Conservation (phyloP, 495 filamentous ascomycete species). For the Niebla homalea region DNA sequence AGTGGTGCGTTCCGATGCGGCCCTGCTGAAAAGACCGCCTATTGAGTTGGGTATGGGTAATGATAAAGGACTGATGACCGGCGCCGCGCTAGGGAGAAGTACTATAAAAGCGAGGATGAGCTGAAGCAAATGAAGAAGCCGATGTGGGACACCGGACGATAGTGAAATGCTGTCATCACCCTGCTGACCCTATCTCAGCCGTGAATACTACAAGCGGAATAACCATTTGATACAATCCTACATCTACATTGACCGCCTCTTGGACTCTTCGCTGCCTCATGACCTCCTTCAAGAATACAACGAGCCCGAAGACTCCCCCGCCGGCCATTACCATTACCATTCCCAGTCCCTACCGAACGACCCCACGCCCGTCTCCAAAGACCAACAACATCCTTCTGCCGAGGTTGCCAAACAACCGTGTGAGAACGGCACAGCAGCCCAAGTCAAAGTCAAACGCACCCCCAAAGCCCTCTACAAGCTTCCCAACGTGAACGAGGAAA, state of each 20-base stretch:
- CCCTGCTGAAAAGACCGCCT: background rate
- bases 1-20: constrained; percentile 30
- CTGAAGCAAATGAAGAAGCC: constrained; percentile 50
- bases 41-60: too few species aligned
- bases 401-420: constrained; percentile 13
- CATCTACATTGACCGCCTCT: constrained; percentile 77
- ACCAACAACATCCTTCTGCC: constrained; percentile 15
- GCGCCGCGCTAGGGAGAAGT: constrained; percentile 34
- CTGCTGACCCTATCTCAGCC: constrained; percentile 25
- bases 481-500: constrained; percentile 44
- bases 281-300: constrained; percentile 79
- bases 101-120: constrained; percentile 58
- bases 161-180: background rate
- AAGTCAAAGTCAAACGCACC: constrained; percentile 55
- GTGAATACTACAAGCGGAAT: constrained; percentile 70
- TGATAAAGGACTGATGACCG: background rate
- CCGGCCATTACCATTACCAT: constrained; percentile 35
- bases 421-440: constrained; percentile 14
- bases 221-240: constrained; percentile 79
- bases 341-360: constrained; percentile 34
- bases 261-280: constrained; percentile 79
- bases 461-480: constrained; percentile 68
- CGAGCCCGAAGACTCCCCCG: constrained; percentile 21
- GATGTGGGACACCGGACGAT: constrained; percentile 27
- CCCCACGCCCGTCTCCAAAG: constrained; percentile 12